Evolutionary conservation across 495 filamentous ascomycete genomes (phyloP).

Genomic region (Aspergillus bridgeri): DNA sequence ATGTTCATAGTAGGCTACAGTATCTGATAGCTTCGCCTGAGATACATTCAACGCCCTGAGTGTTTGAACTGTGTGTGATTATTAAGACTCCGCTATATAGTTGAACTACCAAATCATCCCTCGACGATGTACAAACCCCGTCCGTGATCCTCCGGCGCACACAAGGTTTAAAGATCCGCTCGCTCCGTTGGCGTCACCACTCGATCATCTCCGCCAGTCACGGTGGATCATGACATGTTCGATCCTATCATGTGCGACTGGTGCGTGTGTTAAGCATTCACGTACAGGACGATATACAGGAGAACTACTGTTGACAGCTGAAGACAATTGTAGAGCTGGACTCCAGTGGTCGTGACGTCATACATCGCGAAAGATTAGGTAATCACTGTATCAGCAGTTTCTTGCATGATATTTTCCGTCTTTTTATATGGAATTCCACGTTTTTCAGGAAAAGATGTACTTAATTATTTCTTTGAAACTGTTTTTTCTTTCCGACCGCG

Average conservation of each 20-base stretch:
- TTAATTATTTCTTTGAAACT: too few relatives aligned
- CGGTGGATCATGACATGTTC: conserved; percentile 1
- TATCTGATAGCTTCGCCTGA: too few relatives aligned
- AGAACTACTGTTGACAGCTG: neutral
- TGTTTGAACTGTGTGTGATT: too few relatives aligned
- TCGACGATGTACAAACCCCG: neutral
- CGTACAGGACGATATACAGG: neutral
- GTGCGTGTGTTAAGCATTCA: neutral
- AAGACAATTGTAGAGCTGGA: neutral
- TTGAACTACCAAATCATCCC: too few relatives aligned
- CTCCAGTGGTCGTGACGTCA: neutral
- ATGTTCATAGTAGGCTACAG: too few relatives aligned
- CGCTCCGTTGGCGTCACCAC: conserved; percentile 18
- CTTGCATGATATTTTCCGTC: too few relatives aligned
- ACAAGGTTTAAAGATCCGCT: conserved; percentile 11
- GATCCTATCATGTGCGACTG: neutral
- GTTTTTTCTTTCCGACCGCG: too few relatives aligned
- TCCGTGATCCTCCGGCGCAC: neutral
- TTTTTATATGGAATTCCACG: too few relatives aligned
- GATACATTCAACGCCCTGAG: neutral
- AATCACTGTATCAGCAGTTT: neutral
- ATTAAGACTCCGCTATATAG: too few relatives aligned
- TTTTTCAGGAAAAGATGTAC: too few relatives aligned
- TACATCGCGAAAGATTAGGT: neutral
- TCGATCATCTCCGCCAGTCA: conserved; percentile 6